These are phyloP conservation scores for Penicillium riverlandense DNA, from an alignment of 495 filamentous ascomycete species.

Conservation along the genomic window DNA sequence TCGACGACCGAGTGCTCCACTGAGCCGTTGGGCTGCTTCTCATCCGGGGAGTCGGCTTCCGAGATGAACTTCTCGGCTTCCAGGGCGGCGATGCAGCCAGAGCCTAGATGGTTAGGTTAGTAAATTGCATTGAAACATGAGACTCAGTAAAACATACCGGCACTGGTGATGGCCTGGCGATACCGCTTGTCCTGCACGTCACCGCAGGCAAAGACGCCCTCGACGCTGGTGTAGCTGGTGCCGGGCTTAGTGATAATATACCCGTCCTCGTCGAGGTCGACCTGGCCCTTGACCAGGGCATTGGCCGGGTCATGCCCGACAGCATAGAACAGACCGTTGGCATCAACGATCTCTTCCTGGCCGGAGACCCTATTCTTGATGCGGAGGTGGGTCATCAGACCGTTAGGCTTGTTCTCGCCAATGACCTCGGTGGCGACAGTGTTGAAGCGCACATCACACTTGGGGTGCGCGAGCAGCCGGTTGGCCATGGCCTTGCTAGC, in stretches of 20 bases:
- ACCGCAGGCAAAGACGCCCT: slow-evolving; percentile 93
- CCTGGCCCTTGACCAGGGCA: slow-evolving; percentile 72
- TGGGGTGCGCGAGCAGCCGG: slow-evolving; percentile 71
- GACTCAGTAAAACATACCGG: slow-evolving; percentile 54
- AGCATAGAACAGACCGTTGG: slow-evolving; percentile 95
- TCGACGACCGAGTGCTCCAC: slow-evolving; percentile 12
- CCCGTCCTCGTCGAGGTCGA: slow-evolving; percentile 77
- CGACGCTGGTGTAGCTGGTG: slow-evolving; percentile 77
- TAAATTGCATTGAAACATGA: slow-evolving; percentile 1
- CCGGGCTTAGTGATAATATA: slow-evolving; percentile 89
- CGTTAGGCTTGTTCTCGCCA: slow-evolving; percentile 64
- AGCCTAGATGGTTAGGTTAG: slow-evolving; percentile 45
- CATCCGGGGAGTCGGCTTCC: slow-evolving; percentile 57
- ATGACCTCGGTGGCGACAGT: slow-evolving; percentile 71
- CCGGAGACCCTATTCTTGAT: slow-evolving; percentile 75
- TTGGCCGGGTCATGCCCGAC: slow-evolving; percentile 96
- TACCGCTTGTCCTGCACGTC: slow-evolving; percentile 99
- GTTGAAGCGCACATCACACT: slow-evolving; percentile 85
- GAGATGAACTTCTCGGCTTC: slow-evolving; percentile 90
- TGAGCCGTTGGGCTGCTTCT: slow-evolving; percentile 14
- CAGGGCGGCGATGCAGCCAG: slow-evolving; percentile 89
- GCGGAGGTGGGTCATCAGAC: slow-evolving; percentile 76
- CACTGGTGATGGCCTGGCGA: slow-evolving; percentile 94
- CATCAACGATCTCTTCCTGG: slow-evolving; percentile 71
- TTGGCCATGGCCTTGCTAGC: slow-evolving; percentile 90